Evolutionary conservation across 805 yeast species (phyloP).

Genomic region (Wickerhamiella slavikovae): DNA sequence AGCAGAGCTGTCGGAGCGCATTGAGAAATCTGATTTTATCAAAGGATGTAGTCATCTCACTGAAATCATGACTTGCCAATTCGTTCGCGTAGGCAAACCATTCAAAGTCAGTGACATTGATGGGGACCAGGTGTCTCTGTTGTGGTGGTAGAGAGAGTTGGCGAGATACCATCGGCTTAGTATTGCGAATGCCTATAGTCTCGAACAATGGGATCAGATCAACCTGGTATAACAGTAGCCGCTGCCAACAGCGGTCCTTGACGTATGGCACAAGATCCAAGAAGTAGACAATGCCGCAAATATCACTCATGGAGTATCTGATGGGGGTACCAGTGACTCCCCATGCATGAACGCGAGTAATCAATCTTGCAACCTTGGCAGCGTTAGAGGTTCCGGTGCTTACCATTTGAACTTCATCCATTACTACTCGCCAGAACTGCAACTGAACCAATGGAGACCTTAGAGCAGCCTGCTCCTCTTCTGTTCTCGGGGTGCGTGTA

Average conservation of each 20-base stretch:
- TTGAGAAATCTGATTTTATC: too few relatives aligned
- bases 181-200: constrained; percentile 47
- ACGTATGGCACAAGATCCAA: constrained; percentile 48
- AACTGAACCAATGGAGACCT: constrained; percentile 57
- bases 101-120: constrained; percentile 68
- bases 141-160: constrained; percentile 71
- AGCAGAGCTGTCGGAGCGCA: constrained; percentile 56
- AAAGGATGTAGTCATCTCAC: too few relatives aligned
- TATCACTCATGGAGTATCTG: constrained; percentile 40
- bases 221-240: constrained; percentile 16
- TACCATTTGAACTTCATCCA: constrained; percentile 94
- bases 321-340: constrained; percentile 95
- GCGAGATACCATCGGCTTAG: constrained; percentile 59
- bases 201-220: constrained; percentile 35
- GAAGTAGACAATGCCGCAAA: constrained; percentile 51
- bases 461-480: constrained; percentile 6
- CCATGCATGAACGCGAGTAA: constrained; percentile 85
- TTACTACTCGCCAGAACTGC: constrained; percentile 74
- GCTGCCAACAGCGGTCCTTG: constrained; percentile 24
- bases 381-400: constrained; percentile 52
- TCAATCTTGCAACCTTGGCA: constrained; percentile 55
- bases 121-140: constrained; percentile 40
- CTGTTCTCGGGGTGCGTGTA: constrained; percentile 8
- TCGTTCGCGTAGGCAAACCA: too few relatives aligned
- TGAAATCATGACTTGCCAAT: too few relatives aligned